Base-by-base conservation (phyloP, 805 yeast genomes). In the Isabelozyma rhagii region DNA sequence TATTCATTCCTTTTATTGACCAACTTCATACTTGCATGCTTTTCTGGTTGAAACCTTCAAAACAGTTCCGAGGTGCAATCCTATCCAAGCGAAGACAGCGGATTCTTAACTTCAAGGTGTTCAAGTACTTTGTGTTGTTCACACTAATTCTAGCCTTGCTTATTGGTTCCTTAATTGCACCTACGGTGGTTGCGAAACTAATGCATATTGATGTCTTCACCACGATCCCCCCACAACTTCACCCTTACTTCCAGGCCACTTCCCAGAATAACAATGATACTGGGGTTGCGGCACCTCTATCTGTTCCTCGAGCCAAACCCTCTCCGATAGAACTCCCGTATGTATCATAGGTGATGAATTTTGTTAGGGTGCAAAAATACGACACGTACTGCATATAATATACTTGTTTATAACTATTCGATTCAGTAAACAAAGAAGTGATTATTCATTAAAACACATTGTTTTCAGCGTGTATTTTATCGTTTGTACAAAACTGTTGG, bases 261-360 rank as follows among this genome's bases (percentile, higher is more conserved):
- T 59, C 67, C 39, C 88, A 84, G 58, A 71, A 78, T 43, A 84
- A 85, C 57, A 90, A 85, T 59, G 85, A 90, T 0, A 90, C 89
- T 0, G 69, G 59, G 0, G 64, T 63, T 44, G 46, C 49, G 21
- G 87, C 86, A 0, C 85, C 87, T 0, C 47, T 64, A 1, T 64
- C 69, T 9, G 70, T 82, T 13, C 54, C 69, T 13, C 66, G 73
- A 5, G 68, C 71, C 0, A 71, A 72, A 28, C 67, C 68, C 4
- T 11, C 21, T 3, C 28, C 44, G 9, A 41, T 41, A 21, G 11
- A 15, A 2, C 14, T 41, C 11, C 14, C 28, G 9, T 14, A 15
- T 8, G 41, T 39, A 4, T 11, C 8, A 9, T 31, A 31, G n/a
- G 4, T 10, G 1, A 9, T 3, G 10, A 9, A 2, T 5, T 31